phyloP scores from a whole-genome alignment of 2,329 filamentous ascomycete genomes.

The Lecanosticta acicola region DNA sequence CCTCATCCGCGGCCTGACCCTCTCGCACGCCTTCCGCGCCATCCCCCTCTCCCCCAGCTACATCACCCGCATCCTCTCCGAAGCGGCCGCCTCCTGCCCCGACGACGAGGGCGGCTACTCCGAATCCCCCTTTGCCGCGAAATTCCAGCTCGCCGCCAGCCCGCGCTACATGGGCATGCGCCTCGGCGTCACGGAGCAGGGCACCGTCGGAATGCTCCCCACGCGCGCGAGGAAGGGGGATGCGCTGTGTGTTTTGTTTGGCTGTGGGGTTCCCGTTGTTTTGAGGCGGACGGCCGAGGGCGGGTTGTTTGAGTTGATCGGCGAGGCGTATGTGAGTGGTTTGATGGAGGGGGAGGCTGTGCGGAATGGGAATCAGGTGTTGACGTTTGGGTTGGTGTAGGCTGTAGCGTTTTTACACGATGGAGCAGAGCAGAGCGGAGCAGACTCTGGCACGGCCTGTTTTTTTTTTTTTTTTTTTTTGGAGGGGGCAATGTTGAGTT shows the following conservation, averaged over 20 bases:
- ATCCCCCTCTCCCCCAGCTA: not conserved
- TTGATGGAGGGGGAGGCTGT: not conserved
- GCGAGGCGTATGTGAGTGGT: not conserved
- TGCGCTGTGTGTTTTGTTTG: not conserved
- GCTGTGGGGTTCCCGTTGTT: not conserved
- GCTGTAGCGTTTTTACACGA: no score
- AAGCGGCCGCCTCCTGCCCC: not conserved
- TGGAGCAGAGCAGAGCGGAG: no score
- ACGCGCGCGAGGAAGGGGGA: not conserved
- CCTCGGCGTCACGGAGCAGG: not conserved
- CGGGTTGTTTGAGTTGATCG: not conserved
- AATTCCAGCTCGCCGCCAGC: not conserved
- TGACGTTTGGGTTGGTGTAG: not conserved
- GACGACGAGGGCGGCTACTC: not conserved
- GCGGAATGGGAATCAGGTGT: not conserved
- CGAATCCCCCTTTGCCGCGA: not conserved
- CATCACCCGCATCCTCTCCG: not conserved
- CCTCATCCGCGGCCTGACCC: not conserved
- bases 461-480: no score
- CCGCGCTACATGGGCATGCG: not conserved
- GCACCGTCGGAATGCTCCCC: not conserved
- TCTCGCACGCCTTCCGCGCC: not conserved
- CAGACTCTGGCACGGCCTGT: no score
- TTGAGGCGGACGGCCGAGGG: not conserved
- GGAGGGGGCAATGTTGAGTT: no score